Conservation (phyloP, 2,329 filamentous ascomycete species). For the Paracorniculantispora psalliotae region DNA sequence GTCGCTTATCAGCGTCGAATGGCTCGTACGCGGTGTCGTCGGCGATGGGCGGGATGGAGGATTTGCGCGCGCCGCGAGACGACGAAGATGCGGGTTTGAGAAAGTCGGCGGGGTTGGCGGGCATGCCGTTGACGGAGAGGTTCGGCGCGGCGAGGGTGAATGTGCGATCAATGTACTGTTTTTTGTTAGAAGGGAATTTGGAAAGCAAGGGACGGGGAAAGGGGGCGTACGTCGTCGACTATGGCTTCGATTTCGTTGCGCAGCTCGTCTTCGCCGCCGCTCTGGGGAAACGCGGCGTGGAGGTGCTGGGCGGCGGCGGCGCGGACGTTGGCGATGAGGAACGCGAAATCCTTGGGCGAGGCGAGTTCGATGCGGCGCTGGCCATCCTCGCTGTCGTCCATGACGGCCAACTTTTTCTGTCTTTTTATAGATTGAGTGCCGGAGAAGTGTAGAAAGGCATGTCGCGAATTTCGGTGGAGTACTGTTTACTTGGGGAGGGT, state of each 20-base stretch:
- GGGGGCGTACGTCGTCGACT: slow-evolving; percentile 48
- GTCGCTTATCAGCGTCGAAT: slow-evolving; percentile 55
- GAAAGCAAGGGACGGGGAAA: not conserved
- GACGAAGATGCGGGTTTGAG: slow-evolving; percentile 29
- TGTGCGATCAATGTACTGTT: slow-evolving; percentile 57
- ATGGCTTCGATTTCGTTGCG: slow-evolving; percentile 54
- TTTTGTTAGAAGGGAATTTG: not conserved
- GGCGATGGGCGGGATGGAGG: slow-evolving; percentile 27
- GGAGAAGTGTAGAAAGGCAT: not conserved
- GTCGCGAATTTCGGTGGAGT: no score
- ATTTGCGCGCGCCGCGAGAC: slow-evolving; percentile 19
- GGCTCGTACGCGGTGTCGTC: slow-evolving; percentile 44
- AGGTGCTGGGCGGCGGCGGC: slow-evolving; percentile 63
- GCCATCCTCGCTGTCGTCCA: slow-evolving; percentile 27
- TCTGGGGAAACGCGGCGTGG: slow-evolving; percentile 61
- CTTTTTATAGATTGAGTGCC: no score
- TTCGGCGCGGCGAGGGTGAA: slow-evolving; percentile 55
- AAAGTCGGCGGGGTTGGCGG: slow-evolving; percentile 35
- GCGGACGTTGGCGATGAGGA: slow-evolving; percentile 65
- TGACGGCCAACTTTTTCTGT: not conserved
- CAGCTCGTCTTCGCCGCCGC: slow-evolving; percentile 50
- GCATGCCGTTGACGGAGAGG: slow-evolving; percentile 58
- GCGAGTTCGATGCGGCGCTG: slow-evolving; percentile 79
- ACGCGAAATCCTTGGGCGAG: slow-evolving; percentile 65
- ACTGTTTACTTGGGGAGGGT: not conserved